Evolutionary conservation across 305 asterid species (phyloP).

Genomic region (Fraxinus sp.): DNA sequence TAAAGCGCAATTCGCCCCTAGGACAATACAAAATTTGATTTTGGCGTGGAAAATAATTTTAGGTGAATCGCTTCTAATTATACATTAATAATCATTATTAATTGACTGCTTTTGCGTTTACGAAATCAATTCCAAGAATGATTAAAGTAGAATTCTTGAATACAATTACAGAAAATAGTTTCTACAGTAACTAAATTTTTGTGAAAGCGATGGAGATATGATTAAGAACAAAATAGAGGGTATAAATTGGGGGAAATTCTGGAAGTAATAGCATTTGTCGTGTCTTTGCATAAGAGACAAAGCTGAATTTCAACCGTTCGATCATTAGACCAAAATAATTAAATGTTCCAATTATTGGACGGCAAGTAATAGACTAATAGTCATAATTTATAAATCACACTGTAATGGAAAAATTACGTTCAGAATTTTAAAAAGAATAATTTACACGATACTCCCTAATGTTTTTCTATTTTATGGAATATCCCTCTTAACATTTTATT

Average conservation of each 20-base stretch:
- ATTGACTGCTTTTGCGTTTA: background rate
- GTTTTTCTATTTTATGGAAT: no score
- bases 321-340: background rate
- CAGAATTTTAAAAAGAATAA: background rate
- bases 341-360: background rate
- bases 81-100: background rate
- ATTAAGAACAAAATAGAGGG: background rate
- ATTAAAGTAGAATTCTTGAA: background rate
- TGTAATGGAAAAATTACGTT: background rate
- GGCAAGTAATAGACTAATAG: no score
- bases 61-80: background rate
- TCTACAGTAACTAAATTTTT: no score
- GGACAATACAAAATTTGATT: background rate
- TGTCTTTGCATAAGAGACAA: background rate
- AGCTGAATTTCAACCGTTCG: background rate
- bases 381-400: background rate
- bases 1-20: background rate
- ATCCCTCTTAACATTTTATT: background rate
- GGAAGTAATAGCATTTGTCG: background rate
- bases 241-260: no score
- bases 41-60: background rate
- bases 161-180: background rate
- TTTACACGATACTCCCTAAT: background rate
- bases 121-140: background rate
- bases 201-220: background rate